phyloP scores from a whole-genome alignment of 371 early-diverging fungal genomes.

The Batkoa obscura region DNA sequence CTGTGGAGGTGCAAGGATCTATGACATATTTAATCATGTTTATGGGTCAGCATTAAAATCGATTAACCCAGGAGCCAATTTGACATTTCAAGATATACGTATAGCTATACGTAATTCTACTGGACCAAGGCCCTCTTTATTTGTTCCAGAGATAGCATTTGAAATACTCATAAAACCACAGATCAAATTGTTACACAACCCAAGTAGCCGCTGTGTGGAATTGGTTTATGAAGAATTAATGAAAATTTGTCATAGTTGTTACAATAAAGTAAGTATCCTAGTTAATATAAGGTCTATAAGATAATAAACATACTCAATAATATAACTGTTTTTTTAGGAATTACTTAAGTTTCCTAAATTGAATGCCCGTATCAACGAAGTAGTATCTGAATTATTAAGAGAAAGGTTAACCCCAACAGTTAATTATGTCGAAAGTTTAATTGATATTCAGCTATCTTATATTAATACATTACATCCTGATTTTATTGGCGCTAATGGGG shows the following conservation, averaged over 20 bases:
- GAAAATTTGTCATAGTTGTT: conserved; percentile 72
- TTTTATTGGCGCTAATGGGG: conserved; percentile 60
- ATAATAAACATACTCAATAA: not conserved
- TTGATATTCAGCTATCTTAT: conserved; percentile 70
- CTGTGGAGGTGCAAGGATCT: conserved; percentile 74
- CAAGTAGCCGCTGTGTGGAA: conserved; percentile 65
- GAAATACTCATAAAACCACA: conserved; percentile 70
- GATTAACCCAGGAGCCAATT: conserved; percentile 52
- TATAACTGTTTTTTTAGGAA: conserved; percentile 18
- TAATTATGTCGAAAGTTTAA: conserved; percentile 54
- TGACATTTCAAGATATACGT: conserved; percentile 65
- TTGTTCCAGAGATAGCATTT: conserved; percentile 82
- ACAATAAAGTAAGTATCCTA: conserved; percentile 28
- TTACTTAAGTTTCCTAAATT: conserved; percentile 60
- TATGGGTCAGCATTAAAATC: conserved; percentile 60
- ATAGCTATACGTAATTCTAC: conserved; percentile 80
- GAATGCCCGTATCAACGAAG: conserved; percentile 50
- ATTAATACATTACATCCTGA: conserved; percentile 89
- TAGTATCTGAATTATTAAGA: conserved; percentile 56
- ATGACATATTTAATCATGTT: conserved; percentile 73
- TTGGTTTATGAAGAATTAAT: conserved; percentile 76
- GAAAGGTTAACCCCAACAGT: conserved; percentile 54
- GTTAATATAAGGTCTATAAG: not conserved
- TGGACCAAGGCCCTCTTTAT: conserved; percentile 67
- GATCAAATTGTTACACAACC: conserved; percentile 56